Base-by-base conservation (phyloP, 2,329 filamentous ascomycete genomes). In the Xylaria polymorpha region DNA sequence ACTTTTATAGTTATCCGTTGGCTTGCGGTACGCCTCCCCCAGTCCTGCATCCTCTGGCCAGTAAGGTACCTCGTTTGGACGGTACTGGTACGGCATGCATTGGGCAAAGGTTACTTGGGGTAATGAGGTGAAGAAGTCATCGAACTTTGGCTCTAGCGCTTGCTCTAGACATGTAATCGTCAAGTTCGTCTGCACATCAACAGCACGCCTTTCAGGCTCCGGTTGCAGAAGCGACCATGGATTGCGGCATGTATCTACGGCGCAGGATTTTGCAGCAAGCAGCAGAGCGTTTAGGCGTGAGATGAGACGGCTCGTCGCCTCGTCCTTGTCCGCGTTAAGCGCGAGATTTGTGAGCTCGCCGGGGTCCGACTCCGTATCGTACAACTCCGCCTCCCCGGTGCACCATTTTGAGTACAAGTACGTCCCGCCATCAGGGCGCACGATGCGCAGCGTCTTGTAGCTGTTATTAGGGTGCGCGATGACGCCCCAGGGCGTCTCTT, bases 201-300 rank as follows among this genome's bases (percentile, higher is more conserved):
- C 59, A 14, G 41, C 67, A 35, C 61, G 61, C 32, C 61, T 41
- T 7, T 53, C 56, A 5, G 66, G 43, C 37, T 67, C 69, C 7
- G 70, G 70, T 61, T 72, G 70, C 12, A 72, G 65, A 14, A 70
- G 58, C n/a, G 39, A 39, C 67, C 67, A 72, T 2, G 70, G 70
- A 29, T 72, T 68, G 39, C 70, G 64, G 22, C 70, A 72, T 6
- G 70, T 70, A 8, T 67, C 64, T 8, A 10, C 61, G 15, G 64
- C 67, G 46, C 70, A 71, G 39, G 70, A 71, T 22, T 71, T 71
- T 9, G 67, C 58, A 1, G 61, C 70, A 6, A 71, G 37, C 4
- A 71, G 64, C 32, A 71, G 64, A 10, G 20, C 70, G 37, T 71
- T 68, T 8, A 71, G 58, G 20, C 70, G 70, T 12, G 56, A 64